Conservation (phyloP, 1,284 basidiomycete species). For the Jaminaea rosea region DNA sequence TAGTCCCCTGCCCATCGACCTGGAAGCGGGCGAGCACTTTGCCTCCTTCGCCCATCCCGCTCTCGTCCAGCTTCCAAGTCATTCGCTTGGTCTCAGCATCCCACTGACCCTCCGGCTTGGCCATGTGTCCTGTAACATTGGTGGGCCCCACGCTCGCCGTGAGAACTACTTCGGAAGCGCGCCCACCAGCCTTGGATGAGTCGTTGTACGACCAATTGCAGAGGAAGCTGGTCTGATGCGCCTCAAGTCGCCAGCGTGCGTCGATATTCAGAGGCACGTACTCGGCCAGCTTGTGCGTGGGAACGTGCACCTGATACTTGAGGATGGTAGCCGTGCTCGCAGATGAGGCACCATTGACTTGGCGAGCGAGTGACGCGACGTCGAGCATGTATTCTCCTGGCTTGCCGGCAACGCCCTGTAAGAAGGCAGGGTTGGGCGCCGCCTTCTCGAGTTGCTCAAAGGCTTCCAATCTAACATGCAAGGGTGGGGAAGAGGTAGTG, state of each 20-base stretch:
- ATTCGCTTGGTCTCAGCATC: conserved; percentile 45
- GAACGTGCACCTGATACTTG: conserved; percentile 53
- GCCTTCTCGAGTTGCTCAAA: conserved; percentile 53
- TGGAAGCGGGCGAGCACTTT: conserved; percentile 53
- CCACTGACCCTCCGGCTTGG: conserved; percentile 52
- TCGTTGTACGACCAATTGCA: conserved; percentile 49
- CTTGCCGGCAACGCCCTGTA: conserved; percentile 45
- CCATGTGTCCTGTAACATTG: conserved; percentile 51
- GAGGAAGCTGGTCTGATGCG: conserved; percentile 52
- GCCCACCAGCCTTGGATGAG: conserved; percentile 1
- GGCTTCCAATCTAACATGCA: conserved; percentile 49
- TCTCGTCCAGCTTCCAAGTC: conserved; percentile 48
- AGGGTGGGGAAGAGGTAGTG: conserved; percentile 6
- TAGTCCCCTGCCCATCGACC: conserved; percentile 41
- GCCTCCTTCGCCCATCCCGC: conserved; percentile 9
- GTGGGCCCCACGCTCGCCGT: conserved; percentile 46
- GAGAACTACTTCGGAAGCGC: conserved; percentile 45
- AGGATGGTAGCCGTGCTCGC: conserved; percentile 47
- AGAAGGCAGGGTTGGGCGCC: conserved; percentile 52
- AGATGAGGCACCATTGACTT: conserved; percentile 7
- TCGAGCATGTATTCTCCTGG: conserved; percentile 52
- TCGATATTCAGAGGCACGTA: conserved; percentile 50
- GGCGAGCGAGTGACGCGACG: conserved; percentile 43
- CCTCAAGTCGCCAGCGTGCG: conserved; percentile 52
- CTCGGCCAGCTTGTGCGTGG: conserved; percentile 36